Conservation (phyloP, 352 stramenopile species). For the Phytopythium delawarense region DNA sequence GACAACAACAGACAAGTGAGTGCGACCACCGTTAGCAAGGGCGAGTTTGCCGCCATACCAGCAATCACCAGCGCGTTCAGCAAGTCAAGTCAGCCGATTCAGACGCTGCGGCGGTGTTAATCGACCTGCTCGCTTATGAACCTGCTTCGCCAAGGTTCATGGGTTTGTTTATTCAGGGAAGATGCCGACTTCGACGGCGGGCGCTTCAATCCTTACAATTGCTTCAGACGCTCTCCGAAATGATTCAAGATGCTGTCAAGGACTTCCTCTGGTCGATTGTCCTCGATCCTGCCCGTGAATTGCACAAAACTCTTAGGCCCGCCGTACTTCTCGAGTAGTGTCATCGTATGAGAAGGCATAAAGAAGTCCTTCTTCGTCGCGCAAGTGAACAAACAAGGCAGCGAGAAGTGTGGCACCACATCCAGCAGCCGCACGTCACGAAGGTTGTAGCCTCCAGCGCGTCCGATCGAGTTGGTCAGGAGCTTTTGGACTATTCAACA, state of each 20-base stretch:
- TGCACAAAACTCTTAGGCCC: conserved; percentile 53
- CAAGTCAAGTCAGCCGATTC: conserved; percentile 13
- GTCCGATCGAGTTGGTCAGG: conserved; percentile 60
- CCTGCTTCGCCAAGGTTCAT: too few species aligned
- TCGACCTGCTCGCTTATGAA: too few species aligned
- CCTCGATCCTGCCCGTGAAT: conserved; percentile 54
- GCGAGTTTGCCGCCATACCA: background rate
- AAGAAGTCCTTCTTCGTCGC: conserved; percentile 77
- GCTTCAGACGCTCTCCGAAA: conserved; percentile 25
- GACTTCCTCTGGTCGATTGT: conserved; percentile 50
- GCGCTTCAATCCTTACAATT: background rate
- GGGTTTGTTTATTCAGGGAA: too few species aligned
- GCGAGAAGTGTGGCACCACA: conserved; percentile 27
- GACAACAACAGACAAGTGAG: too few species aligned
- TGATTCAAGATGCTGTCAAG: conserved; percentile 35
- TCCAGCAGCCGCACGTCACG: conserved; percentile 50
- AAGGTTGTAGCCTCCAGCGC: conserved; percentile 53
- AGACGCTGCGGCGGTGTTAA: conserved; percentile 17
- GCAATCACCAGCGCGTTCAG: conserved; percentile 15
- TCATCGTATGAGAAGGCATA: conserved; percentile 44
- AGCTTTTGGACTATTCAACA: conserved; percentile 42
- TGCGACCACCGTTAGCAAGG: background rate
- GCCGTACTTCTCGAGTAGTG: conserved; percentile 52
- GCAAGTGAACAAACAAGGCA: conserved; percentile 65
- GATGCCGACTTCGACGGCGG: too few species aligned